These are phyloP conservation scores for Epichloe elymi DNA, from an alignment of 2,329 filamentous ascomycete species.

Conservation along the genomic window DNA sequence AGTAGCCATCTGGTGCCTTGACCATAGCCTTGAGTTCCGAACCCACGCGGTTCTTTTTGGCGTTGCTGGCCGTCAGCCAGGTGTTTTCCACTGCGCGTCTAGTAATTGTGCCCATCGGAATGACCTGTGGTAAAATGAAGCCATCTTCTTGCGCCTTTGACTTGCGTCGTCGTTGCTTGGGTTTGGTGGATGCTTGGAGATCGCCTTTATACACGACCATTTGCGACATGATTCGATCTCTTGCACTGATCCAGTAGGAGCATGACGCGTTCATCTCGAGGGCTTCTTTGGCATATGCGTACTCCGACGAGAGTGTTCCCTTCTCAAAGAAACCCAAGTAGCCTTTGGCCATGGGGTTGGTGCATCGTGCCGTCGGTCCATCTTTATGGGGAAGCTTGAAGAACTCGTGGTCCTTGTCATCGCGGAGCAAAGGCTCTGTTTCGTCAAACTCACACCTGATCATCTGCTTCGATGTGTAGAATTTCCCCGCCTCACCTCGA, in stretches of 20 bases:
- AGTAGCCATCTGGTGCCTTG: constrained; percentile 77
- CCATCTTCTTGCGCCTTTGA: constrained; percentile 30
- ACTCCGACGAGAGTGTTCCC: constrained; percentile 76
- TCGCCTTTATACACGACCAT: constrained; percentile 82
- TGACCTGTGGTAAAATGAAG: constrained; percentile 87
- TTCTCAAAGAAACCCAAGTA: constrained; percentile 88
- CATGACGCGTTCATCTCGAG: constrained; percentile 98
- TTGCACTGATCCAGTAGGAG: constrained; percentile 96
- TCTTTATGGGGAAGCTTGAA: constrained; percentile 97
- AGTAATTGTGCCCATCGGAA: constrained; percentile 97
- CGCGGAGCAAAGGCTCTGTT: constrained; percentile 46
- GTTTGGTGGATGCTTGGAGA: constrained; percentile 10
- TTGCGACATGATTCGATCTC: constrained; percentile 87
- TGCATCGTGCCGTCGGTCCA: constrained; percentile 72
- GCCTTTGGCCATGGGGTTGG: constrained; percentile 78
- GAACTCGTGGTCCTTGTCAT: constrained; percentile 56
- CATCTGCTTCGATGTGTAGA: constrained; percentile 59
- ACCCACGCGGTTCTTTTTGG: constrained; percentile 88
- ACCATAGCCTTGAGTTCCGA: constrained; percentile 98
- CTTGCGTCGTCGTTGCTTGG: constrained; percentile 5
- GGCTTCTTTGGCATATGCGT: constrained; percentile 80
- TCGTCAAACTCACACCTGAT: constrained; percentile 70
- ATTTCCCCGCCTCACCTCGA: constrained; percentile 38
- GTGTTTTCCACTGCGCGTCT: constrained; percentile 92
- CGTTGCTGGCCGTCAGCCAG: constrained; percentile 95